Base-by-base conservation (phyloP, 1,284 basidiomycete genomes). In the Cryptococcus depauperatus region DNA sequence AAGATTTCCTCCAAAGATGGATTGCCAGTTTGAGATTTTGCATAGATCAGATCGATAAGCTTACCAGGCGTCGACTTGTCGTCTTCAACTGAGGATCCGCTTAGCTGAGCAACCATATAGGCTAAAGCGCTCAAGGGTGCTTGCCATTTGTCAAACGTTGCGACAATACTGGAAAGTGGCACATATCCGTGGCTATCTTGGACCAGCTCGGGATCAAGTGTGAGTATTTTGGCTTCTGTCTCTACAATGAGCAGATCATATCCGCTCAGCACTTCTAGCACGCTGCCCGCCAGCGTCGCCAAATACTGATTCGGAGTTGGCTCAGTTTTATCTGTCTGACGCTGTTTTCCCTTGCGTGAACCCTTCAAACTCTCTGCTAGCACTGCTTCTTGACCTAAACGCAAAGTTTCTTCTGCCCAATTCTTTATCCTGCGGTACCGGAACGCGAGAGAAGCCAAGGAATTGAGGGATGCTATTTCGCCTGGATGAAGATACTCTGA, bases 61-160 rank as follows among this genome's bases (percentile, higher is more conserved):
- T 77, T 77, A 1, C 87, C 86, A 2, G 87, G 81, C 41, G 74
- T 75, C 81, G 81, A 84, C 16, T 75, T 21, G 5, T 21, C 27
- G 19, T 30, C 35, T n/a, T 4, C 8, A 3, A 43, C 26, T 7
- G 28, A 18, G 6, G 35, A 6, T 23, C 11, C 27, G 4, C 47
- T 39, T 22, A 90, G 66, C 34, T 79, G 76, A 10, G 79, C 73
- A 40, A 85, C 71, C 27, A 91, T 70, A 5, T 76, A 70, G 34
- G 77, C 74, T 16, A 91, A 75, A 3, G 83, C 78, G 16, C 78
- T 76, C 39, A 91, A 73, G 14, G 85, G 86, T 8, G 83, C 81
- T 56, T 87, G 83, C 88, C 88, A 91, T 61, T 78, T 78, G 18
- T 84, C 77, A 63, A 91, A 90, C 5, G 78, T 79, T 3, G 88